These are phyloP conservation scores for Halophytophthora polymorphica DNA, from an alignment of 352 stramenopile species.

Conservation along the genomic window DNA sequence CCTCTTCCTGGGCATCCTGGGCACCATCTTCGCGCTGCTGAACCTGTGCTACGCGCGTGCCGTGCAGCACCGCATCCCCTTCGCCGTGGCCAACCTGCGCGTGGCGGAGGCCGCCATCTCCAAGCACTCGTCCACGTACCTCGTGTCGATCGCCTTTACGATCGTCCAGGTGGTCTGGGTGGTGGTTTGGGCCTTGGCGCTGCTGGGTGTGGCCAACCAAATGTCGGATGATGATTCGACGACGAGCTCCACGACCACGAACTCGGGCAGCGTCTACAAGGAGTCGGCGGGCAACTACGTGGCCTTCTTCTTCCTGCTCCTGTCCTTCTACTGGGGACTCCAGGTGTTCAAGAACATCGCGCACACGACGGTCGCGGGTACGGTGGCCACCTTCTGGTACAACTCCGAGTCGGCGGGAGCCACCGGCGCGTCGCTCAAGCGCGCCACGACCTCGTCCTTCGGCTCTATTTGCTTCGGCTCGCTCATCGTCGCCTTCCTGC, in stretches of 20 bases:
- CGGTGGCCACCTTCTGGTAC: slow-evolving; percentile 96
- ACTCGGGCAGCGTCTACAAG: slow-evolving; percentile 26
- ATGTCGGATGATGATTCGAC: slow-evolving; percentile 47
- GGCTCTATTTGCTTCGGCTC: slow-evolving; percentile 96
- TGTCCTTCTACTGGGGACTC: slow-evolving; percentile 95
- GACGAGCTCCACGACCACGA: slow-evolving; percentile 20
- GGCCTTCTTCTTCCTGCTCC: slow-evolving; percentile 42
- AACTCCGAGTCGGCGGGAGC: slow-evolving; percentile 79
- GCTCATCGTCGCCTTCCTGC: slow-evolving; percentile 92
- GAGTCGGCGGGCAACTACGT: slow-evolving; percentile 33
- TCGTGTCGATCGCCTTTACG: slow-evolving; percentile 84
- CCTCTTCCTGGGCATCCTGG: slow-evolving; percentile 68
- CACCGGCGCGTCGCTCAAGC: slow-evolving; percentile 79
- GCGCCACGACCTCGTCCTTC: slow-evolving; percentile 89
- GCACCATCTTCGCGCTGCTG: slow-evolving; percentile 57
- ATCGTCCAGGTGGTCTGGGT: slow-evolving; percentile 90
- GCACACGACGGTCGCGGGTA: slow-evolving; percentile 91
- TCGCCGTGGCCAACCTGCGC: slow-evolving; percentile 90
- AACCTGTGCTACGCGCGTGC: slow-evolving; percentile 85
- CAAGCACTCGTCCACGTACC: slow-evolving; percentile 87
- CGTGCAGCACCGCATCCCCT: slow-evolving; percentile 90
- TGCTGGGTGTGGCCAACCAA: slow-evolving; percentile 86
- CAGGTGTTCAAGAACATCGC: slow-evolving; percentile 92
- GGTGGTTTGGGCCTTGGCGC: slow-evolving; percentile 83
- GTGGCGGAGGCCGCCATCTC: slow-evolving; percentile 87